These are phyloP conservation scores for Castanea crenata DNA, from an alignment of 306 rosid species.

Conservation along the genomic window DNA sequence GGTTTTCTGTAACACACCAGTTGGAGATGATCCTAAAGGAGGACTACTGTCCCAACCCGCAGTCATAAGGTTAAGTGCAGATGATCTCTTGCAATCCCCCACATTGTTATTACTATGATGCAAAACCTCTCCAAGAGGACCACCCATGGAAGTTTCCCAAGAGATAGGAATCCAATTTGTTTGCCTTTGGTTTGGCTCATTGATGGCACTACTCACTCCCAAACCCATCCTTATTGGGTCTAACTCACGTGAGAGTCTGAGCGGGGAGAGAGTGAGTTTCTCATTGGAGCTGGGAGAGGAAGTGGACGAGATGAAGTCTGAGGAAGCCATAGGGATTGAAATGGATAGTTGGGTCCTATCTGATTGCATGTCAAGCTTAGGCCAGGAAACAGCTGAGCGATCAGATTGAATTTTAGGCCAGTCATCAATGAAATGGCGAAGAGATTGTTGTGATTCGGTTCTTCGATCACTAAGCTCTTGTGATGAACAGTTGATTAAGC, in stretches of 20 bases:
- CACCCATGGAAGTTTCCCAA: conserved; percentile 83
- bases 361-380: conserved; percentile 45
- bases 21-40: conserved; percentile 79
- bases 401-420: conserved; percentile 56
- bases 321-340: conserved; percentile 53
- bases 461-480: conserved; percentile 25
- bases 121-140: conserved; percentile 93
- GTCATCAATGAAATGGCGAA: conserved; percentile 70
- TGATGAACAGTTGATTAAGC: conserved; percentile 36
- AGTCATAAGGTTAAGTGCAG: conserved; percentile 74
- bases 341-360: conserved; percentile 75
- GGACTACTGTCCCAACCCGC: conserved; percentile 80
- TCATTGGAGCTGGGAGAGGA: conserved; percentile 52
- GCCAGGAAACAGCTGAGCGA: conserved; percentile 45
- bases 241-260: conserved; percentile 55
- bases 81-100: conserved; percentile 44
- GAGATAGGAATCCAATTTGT: conserved; percentile 78
- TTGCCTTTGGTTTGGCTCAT: conserved; percentile 42
- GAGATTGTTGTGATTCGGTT: conserved; percentile 48
- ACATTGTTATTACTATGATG: conserved; percentile 43
- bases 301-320: conserved; percentile 46
- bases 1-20: conserved; percentile 78
- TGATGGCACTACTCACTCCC: conserved; percentile 36
- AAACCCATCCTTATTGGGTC: conserved; percentile 62
- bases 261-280: conserved; percentile 63